phyloP scores from a whole-genome alignment of 225 moss, liverwort and hornwort species.

The Takakia lepidozioides region DNA sequence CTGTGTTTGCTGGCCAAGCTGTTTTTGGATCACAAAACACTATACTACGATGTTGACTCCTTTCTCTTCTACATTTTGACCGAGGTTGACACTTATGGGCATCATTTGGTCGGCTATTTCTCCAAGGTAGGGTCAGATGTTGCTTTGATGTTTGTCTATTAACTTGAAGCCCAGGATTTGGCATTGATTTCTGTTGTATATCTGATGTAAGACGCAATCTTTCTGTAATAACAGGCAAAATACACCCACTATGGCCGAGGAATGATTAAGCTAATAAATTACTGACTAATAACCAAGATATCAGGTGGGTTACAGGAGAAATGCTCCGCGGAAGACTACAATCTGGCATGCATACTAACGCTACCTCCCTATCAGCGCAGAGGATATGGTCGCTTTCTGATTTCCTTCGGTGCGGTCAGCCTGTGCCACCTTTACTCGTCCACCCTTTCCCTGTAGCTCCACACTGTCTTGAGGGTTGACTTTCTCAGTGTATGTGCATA shows the following conservation, averaged over 20 bases:
- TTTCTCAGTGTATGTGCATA: no score
- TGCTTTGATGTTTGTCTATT: no score
- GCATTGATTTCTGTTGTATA: no score
- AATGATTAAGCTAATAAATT: no score
- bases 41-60: conserved; percentile 93
- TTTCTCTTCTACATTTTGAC: conserved; percentile 93
- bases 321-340: conserved; percentile 86
- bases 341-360: conserved; percentile 89
- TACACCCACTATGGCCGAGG: no score
- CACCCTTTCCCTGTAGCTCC: background rate
- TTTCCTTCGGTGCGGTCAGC: conserved; percentile 65
- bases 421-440: background rate
- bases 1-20: conserved; percentile 86
- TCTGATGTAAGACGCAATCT: no score
- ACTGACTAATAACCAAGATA: conserved; percentile 4
- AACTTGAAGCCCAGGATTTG: background rate
- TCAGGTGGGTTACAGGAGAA: conserved; percentile 57
- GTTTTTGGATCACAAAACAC: conserved; percentile 95
- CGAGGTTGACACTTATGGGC: conserved; percentile 64
- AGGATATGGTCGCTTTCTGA: conserved; percentile 94
- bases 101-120: conserved; percentile 92
- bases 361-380: conserved; percentile 95
- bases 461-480: no score
- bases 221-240: no score
- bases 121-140: no score